Evolutionary conservation across 805 yeast species (phyloP), one percentile per base, ranked within the genome.

Genomic region (Teunomyces stri): DNA sequence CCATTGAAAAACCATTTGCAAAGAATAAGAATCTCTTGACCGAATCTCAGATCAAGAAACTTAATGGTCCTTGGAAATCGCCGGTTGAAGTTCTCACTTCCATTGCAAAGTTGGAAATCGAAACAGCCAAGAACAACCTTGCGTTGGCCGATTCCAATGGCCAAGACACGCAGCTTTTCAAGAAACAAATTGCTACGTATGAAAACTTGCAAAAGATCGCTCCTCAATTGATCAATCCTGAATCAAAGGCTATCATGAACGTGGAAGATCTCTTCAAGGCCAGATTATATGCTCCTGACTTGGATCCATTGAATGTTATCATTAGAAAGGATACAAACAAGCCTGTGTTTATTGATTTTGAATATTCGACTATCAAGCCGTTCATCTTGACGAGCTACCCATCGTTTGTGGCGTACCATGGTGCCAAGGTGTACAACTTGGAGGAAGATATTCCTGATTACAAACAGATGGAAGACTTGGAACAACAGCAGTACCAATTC

Each of bases 271-370:
- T 89, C 37, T 77, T 87, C 57, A 76, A 82, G 45, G 92, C 96
- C 49, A 80, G 92, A 56, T 69, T 92, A 45, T 80, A 71, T 53
- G 76, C 83, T 52, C 92, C 97, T 4, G 98, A 94, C 64, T 69
- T 94, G 54, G 95, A 89, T 64, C 98, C 99, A 18, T 75, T 91
- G 80, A 92, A 92, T 61, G 88, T 89, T 6, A 72, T 90, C 39
- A 63, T 76, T 20, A 42, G 41, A 21, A 69, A 74, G 10, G 52
- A 49, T 35, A 60, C 65, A 36, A 57, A 53, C 22, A 65, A 62
- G 6, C 70, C 72, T 15, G 79, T 75, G 57, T 81, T 90, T 51
- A 61, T 90, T 45, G 99, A 92, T 68, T 85, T 91, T 61, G 98
- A 94, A 69, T 84, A 85, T 56, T 66, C 91, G 9, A 65, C 83